These are phyloP conservation scores for Chenopodium album DNA, from an alignment of 148 eudicot genomes.

Conservation along the genomic window DNA sequence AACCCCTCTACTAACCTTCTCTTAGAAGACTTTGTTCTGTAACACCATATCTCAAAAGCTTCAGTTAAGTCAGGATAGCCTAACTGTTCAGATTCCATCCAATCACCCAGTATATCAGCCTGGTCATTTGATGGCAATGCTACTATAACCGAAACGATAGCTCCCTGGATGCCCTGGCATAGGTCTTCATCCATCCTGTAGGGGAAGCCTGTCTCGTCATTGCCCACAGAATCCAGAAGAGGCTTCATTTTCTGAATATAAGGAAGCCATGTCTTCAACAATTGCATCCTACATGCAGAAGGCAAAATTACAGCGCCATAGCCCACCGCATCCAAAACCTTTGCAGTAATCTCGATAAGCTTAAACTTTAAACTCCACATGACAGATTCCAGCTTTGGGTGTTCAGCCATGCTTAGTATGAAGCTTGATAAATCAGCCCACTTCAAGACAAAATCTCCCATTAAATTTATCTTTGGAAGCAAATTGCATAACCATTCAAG, in stretches of 20 bases:
- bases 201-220: slow-evolving; percentile 37
- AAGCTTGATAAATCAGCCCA: slow-evolving; percentile 61
- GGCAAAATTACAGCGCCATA: slow-evolving; percentile 77
- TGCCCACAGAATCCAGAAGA: slow-evolving; percentile 47
- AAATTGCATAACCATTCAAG: slow-evolving; percentile 76
- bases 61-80: slow-evolving; percentile 80
- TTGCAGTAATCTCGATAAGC: slow-evolving; percentile 57
- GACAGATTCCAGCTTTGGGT: slow-evolving; percentile 39
- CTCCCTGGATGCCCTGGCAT: slow-evolving; percentile 70
- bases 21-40: slow-evolving; percentile 76
- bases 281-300: slow-evolving; percentile 42
- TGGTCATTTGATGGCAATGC: slow-evolving; percentile 86
- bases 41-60: slow-evolving; percentile 92
- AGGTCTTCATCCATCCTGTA: slow-evolving; percentile 78
- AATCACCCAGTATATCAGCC: slow-evolving; percentile 70
- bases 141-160: slow-evolving; percentile 62
- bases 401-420: slow-evolving; percentile 36
- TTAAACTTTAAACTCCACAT: slow-evolving; percentile 70
- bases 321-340: slow-evolving; percentile 78
- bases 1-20: slow-evolving; percentile 61
- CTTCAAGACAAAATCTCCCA: slow-evolving; percentile 64
- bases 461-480: slow-evolving; percentile 67
- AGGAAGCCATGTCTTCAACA: slow-evolving; percentile 76
- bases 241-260: slow-evolving; percentile 73
- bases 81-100: slow-evolving; percentile 68